phyloP scores from a whole-genome alignment of 2,329 filamentous ascomycete genomes.

The Taxawa tesnikishii region DNA sequence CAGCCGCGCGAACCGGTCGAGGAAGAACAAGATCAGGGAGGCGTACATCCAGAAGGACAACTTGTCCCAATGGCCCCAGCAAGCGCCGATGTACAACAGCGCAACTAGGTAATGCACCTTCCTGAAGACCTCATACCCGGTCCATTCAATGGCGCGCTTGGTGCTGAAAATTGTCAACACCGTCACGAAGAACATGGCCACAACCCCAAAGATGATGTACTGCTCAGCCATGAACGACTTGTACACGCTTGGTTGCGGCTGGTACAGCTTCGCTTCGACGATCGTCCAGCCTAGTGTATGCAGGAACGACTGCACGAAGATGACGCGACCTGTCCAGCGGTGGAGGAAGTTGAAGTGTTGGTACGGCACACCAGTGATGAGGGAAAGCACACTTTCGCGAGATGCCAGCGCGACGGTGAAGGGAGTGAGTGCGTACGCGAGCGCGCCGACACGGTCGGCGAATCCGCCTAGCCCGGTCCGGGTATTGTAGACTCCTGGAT shows the following conservation, averaged over 20 bases:
- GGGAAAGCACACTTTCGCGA: conserved; percentile 56
- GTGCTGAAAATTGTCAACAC: conserved; percentile 50
- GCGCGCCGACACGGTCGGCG: conserved; percentile 54
- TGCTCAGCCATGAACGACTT: conserved; percentile 45
- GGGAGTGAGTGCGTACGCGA: conserved; percentile 64
- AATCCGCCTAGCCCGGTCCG: conserved; percentile 55
- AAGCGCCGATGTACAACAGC: conserved; percentile 61
- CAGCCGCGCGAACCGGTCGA: conserved; percentile 50
- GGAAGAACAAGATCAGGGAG: conserved; percentile 49
- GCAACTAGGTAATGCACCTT: conserved; percentile 63
- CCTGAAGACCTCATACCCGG: conserved; percentile 67
- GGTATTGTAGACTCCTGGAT: conserved; percentile 46
- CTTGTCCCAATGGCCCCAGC: conserved; percentile 62
- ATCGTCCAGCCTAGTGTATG: conserved; percentile 63
- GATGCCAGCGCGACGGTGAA: conserved; percentile 55
- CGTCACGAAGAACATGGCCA: conserved; percentile 53
- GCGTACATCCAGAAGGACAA: conserved; percentile 59
- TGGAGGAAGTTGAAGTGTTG: conserved; percentile 70
- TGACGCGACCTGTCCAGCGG: conserved; percentile 63
- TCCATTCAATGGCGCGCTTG: conserved; percentile 47
- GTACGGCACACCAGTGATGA: conserved; percentile 62
- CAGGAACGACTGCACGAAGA: conserved; percentile 53
- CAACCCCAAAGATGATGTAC: conserved; percentile 63
- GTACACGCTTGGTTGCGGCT: conserved; percentile 54
- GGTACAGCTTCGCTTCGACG: conserved; percentile 54